Evolutionary conservation across 352 stramenopile genomes (phyloP), one percentile per base, ranked within the genome.

Genomic region (Globisporangium nunn): DNA sequence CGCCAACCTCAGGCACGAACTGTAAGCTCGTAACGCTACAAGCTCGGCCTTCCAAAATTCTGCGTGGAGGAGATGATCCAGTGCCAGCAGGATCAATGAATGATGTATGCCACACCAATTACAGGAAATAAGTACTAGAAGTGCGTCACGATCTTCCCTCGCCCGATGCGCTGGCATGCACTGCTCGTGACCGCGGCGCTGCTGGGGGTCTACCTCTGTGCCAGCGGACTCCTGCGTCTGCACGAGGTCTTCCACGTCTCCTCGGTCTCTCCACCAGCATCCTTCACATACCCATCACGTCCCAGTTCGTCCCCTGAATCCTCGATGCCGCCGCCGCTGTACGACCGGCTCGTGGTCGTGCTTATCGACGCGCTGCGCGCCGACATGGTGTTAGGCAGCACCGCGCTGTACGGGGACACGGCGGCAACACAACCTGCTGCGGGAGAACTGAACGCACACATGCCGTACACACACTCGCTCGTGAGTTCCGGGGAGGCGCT

Each of bases 301-400:
- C n/a, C 39, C 12, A 4, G 48, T 40, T 11, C 56, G 4, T 33
- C 37, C 47, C 62, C 6, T n/a, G 64, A 30, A 23, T 50, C 5
- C 8, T 6, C n/a, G 10, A 15, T 31, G n/a, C 49, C 43, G 64
- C 51, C 59, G 18, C 29, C 39, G 59, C 58, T 53, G 7, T 96
- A 89, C 50, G 87, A 91, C 54, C 78, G 87, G 11, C 63, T 96
- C 7, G 81, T 96, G 23, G 60, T 96, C 58, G 84, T 96, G 48
- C 72, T 96, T 8, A 87, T 96, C 58, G 87, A 96, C 58, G 87
- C 87, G 0, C 50, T 96, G 35, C 81, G 87, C 17, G 87, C 87
- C 43, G 87, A 96, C 54, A 95, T 96, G 85, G 85, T 95, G 44
- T 64, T 95, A 6, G 81, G 83, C 3, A 85, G 70, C 41, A 65